Conservation (phyloP, 2,329 filamentous ascomycete genomes). For the Apiospora pterosperma region DNA sequence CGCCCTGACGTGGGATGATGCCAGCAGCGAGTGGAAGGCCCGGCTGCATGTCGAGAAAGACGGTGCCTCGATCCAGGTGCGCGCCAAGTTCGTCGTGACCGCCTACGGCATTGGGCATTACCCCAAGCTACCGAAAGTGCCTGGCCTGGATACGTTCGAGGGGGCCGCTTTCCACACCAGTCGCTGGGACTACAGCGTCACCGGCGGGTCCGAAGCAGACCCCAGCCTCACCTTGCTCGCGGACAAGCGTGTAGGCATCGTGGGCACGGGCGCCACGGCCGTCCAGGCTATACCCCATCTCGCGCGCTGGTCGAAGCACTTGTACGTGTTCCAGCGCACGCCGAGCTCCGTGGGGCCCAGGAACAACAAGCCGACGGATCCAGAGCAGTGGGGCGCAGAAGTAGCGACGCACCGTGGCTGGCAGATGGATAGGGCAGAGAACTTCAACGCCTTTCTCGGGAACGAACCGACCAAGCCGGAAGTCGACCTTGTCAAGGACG, state of each 20-base stretch:
- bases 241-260: slow-evolving; percentile 42
- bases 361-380: slow-evolving; percentile 31
- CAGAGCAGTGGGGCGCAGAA: background rate
- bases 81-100: slow-evolving; percentile 37
- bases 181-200: slow-evolving; percentile 41
- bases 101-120: slow-evolving; percentile 36
- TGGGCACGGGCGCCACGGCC: slow-evolving; percentile 49
- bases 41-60: slow-evolving; percentile 6
- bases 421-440: slow-evolving; percentile 24
- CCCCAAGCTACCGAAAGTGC: slow-evolving; percentile 40
- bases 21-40: slow-evolving; percentile 18
- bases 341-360: slow-evolving; percentile 40
- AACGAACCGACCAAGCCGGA: slow-evolving; percentile 26
- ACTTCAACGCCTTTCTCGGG: slow-evolving; percentile 37
- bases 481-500: slow-evolving; percentile 45
- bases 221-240: slow-evolving; percentile 41
- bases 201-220: slow-evolving; percentile 37
- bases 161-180: slow-evolving; percentile 43
- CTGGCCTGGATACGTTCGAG: slow-evolving; percentile 34
- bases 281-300: slow-evolving; percentile 43
- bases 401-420: background rate
- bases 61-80: slow-evolving; percentile 17
- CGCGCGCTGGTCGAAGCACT: slow-evolving; percentile 42
- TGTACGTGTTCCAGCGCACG: slow-evolving; percentile 57
- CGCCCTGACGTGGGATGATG: slow-evolving; percentile 44